Conservation (phyloP, 73 alveolate species). For the Stentor coeruleus region DNA sequence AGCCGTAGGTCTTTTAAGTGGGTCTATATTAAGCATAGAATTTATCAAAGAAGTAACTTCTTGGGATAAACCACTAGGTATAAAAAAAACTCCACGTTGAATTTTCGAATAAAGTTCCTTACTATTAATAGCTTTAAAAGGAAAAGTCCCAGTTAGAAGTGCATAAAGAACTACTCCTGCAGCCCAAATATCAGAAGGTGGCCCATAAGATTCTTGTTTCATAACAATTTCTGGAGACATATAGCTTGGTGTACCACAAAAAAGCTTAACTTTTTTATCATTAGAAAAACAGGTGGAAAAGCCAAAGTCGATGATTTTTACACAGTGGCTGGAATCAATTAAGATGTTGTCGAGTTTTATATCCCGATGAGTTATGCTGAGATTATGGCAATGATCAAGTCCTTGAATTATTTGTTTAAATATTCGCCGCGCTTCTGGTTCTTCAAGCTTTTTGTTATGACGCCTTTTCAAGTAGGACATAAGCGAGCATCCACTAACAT, state of each 20-base stretch:
- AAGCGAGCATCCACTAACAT: conserved; percentile 49
- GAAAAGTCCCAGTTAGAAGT: conserved; percentile 69
- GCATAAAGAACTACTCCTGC: conserved; percentile 65
- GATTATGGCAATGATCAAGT: conserved; percentile 52
- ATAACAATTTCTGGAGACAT: conserved; percentile 84
- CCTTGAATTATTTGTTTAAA: conserved; percentile 60
- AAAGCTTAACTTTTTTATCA: conserved; percentile 37
- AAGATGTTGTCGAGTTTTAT: conserved; percentile 76
- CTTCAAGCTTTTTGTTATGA: conserved; percentile 50
- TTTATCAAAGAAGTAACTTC: conserved; percentile 34
- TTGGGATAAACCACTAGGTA: conserved; percentile 38
- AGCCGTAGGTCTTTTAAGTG: conserved; percentile 39
- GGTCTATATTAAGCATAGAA: conserved; percentile 37
- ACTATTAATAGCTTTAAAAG: conserved; percentile 62
- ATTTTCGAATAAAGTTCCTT: conserved; percentile 44
- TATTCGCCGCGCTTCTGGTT: conserved; percentile 59
- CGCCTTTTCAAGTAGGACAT: conserved; percentile 41
- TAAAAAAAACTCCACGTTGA: conserved; percentile 36
- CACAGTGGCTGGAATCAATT: conserved; percentile 42
- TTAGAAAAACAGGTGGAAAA: conserved; percentile 44
- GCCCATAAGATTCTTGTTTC: conserved; percentile 67
- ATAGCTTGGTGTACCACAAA: conserved; percentile 85
- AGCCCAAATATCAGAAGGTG: conserved; percentile 82
- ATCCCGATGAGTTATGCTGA: conserved; percentile 67
- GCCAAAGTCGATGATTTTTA: conserved; percentile 82